Percentiles rank a stretch among this genome's conserved stretches.
Evolutionary conservation across 1,139 yeast genomes (phyloP).

Genomic region (Barnettozyma hawaiiensis): DNA sequence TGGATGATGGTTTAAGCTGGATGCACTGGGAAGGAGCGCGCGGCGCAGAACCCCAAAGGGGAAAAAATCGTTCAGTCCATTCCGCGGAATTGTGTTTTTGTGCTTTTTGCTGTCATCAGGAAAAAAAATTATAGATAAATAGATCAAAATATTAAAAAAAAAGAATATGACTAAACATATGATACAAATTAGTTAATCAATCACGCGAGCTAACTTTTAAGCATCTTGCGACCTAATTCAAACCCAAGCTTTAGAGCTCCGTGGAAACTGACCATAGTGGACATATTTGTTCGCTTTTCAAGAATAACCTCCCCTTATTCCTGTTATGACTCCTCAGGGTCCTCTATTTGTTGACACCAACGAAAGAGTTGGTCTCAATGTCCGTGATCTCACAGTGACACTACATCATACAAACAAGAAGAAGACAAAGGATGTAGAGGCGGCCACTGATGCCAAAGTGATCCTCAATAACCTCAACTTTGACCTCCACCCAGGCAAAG

Average conservation of each 20-base stretch:
- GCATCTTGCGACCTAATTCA: too few relatives aligned
- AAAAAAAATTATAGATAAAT: too few relatives aligned
- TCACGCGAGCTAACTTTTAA: too few relatives aligned
- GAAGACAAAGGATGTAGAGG: constrained; percentile 1
- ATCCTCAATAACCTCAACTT: constrained; percentile 45
- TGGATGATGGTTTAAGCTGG: too few relatives aligned
- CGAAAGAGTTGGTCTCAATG: constrained; percentile 9
- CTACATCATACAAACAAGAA: constrained; percentile 1
- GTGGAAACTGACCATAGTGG: too few relatives aligned
- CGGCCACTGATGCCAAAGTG: constrained; percentile 15
- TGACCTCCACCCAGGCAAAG: constrained; percentile 57
- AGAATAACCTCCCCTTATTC: background rate
- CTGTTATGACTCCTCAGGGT: constrained; percentile 1
- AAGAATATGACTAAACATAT: too few relatives aligned
- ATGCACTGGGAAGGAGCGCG: too few relatives aligned
- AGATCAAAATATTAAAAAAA: too few relatives aligned
- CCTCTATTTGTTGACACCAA: constrained; percentile 8
- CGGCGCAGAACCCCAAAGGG: background rate
- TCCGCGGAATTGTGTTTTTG: too few relatives aligned
- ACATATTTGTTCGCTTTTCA: background rate
- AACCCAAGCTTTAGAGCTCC: too few relatives aligned
- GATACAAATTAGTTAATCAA: too few relatives aligned
- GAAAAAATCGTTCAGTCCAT: background rate
- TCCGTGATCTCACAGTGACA: constrained; percentile 10
- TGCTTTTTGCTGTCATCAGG: background rate